Conservation (phyloP, 192 early-diverging fungal genomes). For the Coemansia sp. region DNA sequence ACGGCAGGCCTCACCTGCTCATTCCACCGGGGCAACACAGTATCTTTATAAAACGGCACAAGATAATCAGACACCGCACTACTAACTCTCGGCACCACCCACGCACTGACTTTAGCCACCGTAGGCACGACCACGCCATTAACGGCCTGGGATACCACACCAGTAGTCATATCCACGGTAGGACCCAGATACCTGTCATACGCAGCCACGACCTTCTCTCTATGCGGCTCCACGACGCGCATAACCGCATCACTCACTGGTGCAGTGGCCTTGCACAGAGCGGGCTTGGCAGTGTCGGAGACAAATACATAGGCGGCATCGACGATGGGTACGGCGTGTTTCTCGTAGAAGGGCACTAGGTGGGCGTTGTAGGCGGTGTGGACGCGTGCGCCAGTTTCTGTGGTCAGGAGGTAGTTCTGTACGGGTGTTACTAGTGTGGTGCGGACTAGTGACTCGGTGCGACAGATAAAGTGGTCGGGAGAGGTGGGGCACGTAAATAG, state of each 20-base stretch:
- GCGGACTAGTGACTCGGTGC: constrained; percentile 18
- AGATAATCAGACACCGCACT: constrained; percentile 32
- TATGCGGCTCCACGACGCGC: constrained; percentile 25
- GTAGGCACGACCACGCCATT: constrained; percentile 22
- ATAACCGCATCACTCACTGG: constrained; percentile 32
- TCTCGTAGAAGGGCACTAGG: constrained; percentile 50
- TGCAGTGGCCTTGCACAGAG: constrained; percentile 18
- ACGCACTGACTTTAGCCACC: background rate
- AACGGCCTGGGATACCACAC: constrained; percentile 6
- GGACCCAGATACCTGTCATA: constrained; percentile 35
- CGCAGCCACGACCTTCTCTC: constrained; percentile 9
- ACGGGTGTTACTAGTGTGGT: constrained; percentile 27
- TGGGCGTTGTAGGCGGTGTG: constrained; percentile 49
- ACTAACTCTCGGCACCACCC: constrained; percentile 30
- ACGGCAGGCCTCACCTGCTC: constrained; percentile 42
- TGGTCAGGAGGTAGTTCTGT: constrained; percentile 21
- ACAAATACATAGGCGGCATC: constrained; percentile 19
- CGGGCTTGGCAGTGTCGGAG: constrained; percentile 27
- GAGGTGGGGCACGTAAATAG: constrained; percentile 40
- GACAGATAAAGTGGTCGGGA: constrained; percentile 38
- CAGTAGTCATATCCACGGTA: constrained; percentile 20
- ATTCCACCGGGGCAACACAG: constrained; percentile 44
- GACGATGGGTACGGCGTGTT: constrained; percentile 35
- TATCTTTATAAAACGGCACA: constrained; percentile 38
- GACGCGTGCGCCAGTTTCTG: constrained; percentile 47